Evolutionary conservation across 805 yeast species (phyloP), one percentile per base, ranked within the genome.

Genomic region (Candida ovalis): DNA sequence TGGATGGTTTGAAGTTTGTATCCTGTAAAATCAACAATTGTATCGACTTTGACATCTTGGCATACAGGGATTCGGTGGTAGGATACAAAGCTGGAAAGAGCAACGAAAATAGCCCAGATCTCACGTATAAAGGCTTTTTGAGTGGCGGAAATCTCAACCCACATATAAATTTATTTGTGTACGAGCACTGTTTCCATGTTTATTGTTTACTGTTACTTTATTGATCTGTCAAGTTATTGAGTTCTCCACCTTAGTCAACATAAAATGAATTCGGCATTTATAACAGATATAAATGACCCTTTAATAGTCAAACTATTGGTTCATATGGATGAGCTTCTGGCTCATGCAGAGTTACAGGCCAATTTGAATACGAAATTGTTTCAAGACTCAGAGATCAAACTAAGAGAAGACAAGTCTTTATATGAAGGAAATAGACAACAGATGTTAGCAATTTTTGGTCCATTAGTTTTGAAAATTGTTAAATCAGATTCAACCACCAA

Each of bases 1-100:
- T 62, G 9, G 72, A 56, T 7, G 59, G 53, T 10, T 71, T 67
- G 60, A 76, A 76, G 9, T 57, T 60, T 8, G 66, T 62, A 51
- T 69, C 59, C 2, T 52, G 38, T 7, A 54, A 40, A 19, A 59
- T 57, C 10, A 46, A 5, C 4, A 45, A n/a, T 28, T 54, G 55
- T 9, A 51, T 28, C 19, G 46, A 17, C 40, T 40, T 42, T 6
- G 42, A 7, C 47, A 43, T 43, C 13, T 46, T 13, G 3, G 28
- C 8, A 8, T n/a, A n/a, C n/a, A n/a, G n/a, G n/a, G n/a, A n/a
- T n/a, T n/a, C n/a, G n/a, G n/a, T n/a, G n/a, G n/a, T n/a, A n/a
- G n/a, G n/a, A n/a, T n/a, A n/a, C n/a, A n/a, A n/a, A n/a, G 28
- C 28, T 25, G 10, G 28, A 25, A 25, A 25, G 6, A 10, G 28